These are phyloP conservation scores for Tulasnella sp. DNA, from an alignment of 768 basidiomycete species.

Conservation along the genomic window DNA sequence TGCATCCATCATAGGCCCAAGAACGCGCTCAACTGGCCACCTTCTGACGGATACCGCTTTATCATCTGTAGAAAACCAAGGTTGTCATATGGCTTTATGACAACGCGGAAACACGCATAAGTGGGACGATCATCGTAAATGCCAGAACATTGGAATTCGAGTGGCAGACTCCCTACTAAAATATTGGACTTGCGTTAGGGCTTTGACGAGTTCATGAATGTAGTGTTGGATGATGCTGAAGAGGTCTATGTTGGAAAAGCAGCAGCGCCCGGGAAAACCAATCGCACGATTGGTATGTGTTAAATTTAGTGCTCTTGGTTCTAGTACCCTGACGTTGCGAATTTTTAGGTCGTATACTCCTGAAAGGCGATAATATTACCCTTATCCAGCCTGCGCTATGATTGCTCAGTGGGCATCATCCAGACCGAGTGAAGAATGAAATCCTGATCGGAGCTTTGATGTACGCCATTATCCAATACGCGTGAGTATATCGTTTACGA, in stretches of 20 bases:
- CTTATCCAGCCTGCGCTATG: conserved; percentile 59
- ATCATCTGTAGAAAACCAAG: conserved; percentile 54
- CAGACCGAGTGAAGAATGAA: too few species aligned
- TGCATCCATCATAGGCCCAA: conserved; percentile 28
- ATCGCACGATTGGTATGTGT: conserved; percentile 26
- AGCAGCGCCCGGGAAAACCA: conserved; percentile 68
- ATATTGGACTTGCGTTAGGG: conserved; percentile 43
- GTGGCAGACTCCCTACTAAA: conserved; percentile 22
- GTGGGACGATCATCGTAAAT: conserved; percentile 91
- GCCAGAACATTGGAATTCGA: conserved; percentile 34
- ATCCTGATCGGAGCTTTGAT: too few species aligned
- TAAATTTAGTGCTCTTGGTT: too few species aligned
- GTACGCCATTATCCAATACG: neutral
- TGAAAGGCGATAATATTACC: conserved; percentile 99
- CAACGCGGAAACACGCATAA: conserved; percentile 92
- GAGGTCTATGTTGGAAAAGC: conserved; percentile 83
- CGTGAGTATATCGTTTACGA: neutral
- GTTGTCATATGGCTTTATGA: conserved; percentile 94
- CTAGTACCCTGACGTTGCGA: neutral
- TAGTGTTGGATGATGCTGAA: conserved; percentile 86
- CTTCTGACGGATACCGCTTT: conserved; percentile 7
- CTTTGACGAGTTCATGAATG: conserved; percentile 99
- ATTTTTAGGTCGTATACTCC: conserved; percentile 71
- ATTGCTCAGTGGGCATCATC: neutral
- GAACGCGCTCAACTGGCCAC: neutral